Evolutionary conservation across 768 basidiomycete genomes (phyloP).

Genomic region (Lyophyllum decastes): DNA sequence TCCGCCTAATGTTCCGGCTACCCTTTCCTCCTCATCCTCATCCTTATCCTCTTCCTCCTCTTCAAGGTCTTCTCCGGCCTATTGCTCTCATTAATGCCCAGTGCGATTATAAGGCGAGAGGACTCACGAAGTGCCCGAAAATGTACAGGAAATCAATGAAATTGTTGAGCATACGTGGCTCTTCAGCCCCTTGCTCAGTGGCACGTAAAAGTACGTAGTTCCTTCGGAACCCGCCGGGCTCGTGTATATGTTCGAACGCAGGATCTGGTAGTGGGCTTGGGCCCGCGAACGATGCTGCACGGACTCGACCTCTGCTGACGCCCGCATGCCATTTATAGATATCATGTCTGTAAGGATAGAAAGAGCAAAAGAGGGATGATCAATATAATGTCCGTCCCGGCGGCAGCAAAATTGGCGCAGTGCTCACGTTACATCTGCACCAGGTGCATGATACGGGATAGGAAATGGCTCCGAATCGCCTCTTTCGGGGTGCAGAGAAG

Average conservation of each 20-base stretch:
- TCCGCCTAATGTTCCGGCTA: constrained; percentile 18
- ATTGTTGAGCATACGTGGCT: constrained; percentile 71
- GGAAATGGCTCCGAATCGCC: constrained; percentile 76
- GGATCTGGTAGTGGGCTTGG: constrained; percentile 62
- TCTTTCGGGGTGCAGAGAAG: constrained; percentile 27
- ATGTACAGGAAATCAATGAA: constrained; percentile 95
- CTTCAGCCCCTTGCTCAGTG: constrained; percentile 62
- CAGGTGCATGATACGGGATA: constrained; percentile 85
- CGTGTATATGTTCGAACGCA: constrained; percentile 89
- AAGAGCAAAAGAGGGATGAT: too few species aligned
- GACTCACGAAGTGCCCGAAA: constrained; percentile 93
- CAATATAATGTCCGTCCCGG: too few species aligned
- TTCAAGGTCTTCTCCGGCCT: constrained; percentile 92
- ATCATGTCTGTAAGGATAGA: constrained; percentile 60
- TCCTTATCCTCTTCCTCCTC: constrained; percentile 85
- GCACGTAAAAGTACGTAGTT: constrained; percentile 82
- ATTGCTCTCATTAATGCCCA: constrained; percentile 2
- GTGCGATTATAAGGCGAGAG: background rate
- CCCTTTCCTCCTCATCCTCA: constrained; percentile 59
- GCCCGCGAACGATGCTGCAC: constrained; percentile 72
- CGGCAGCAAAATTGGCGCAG: constrained; percentile 3
- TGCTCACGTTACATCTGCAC: constrained; percentile 93
- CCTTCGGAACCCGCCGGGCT: constrained; percentile 92
- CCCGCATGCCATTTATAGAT: constrained; percentile 96
- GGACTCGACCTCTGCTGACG: constrained; percentile 61